These are phyloP conservation scores for Penicillium sp. DNA, from an alignment of 2,329 filamentous ascomycete species.

Conservation along the genomic window DNA sequence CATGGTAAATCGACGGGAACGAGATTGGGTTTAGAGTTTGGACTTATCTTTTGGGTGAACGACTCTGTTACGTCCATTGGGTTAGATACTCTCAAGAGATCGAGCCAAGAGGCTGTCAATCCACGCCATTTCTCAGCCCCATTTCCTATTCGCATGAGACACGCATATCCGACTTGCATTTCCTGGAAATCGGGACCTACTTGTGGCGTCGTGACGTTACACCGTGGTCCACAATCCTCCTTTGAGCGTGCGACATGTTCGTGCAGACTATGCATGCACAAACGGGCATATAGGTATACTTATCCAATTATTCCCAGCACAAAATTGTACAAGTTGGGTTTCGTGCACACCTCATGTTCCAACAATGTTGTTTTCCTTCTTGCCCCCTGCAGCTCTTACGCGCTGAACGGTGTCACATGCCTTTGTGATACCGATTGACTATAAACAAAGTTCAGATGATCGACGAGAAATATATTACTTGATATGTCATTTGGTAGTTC, in stretches of 20 bases:
- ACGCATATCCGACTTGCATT: slow-evolving; percentile 26
- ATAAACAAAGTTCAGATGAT: not conserved
- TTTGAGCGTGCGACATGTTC: slow-evolving; percentile 17
- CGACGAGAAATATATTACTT: not conserved
- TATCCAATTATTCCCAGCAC: not conserved
- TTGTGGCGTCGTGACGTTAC: slow-evolving; percentile 9
- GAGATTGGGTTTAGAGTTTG: not conserved
- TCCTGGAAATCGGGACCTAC: slow-evolving; percentile 23
- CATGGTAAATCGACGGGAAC: not conserved
- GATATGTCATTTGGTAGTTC: not conserved
- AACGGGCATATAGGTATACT: not conserved
- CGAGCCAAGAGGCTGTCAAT: not conserved
- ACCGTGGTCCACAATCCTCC: slow-evolving; percentile 9
- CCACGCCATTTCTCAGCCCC: not conserved
- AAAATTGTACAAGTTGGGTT: not conserved
- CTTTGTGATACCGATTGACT: not conserved
- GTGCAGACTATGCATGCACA: not conserved
- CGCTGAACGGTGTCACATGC: not conserved
- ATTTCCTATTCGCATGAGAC: not conserved
- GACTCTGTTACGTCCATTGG: not conserved
- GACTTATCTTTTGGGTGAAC: not conserved
- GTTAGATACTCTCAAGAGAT: not conserved
- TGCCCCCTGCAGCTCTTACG: not conserved
- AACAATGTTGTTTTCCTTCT: not conserved
- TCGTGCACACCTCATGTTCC: not conserved